Base-by-base conservation (phyloP, 139 green algal genomes). In the Chlamydomonas schloesseri region DNA sequence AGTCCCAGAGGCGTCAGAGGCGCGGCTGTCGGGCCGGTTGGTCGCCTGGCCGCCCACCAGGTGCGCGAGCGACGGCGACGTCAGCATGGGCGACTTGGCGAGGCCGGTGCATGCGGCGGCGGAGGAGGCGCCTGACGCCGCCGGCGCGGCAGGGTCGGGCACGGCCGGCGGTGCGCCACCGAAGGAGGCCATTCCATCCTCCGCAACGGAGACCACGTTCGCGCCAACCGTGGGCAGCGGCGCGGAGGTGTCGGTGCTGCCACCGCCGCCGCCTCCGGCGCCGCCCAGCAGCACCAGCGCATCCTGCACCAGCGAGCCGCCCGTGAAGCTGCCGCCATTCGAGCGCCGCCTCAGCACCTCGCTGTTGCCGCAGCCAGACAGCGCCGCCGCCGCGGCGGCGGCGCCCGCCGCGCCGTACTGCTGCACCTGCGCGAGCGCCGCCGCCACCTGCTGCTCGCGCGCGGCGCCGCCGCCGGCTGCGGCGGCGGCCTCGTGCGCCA, bases 341-440 rank as follows among this genome's bases (percentile, higher is more conserved):
- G 42, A 50, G 42, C 42, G 29, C 46, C 47, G 46, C 71, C 31
- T 28, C 71, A 9, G 69, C 69, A 18, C 20, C 15, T 34, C 18
- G 21, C 34, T 17, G n/a, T n/a, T n/a, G 1, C 58, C 58, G 24
- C 76, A 60, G 24, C 14, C 60, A 18, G 13, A 8, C 17, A 67
- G 42, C 11, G 36, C 10, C 76, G 21, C n/a, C 10, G 64, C 76
- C 36, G 58, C 37, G 20, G 76, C 76, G 9, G 42, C 76, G 11
- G 76, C 76, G 15, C 60, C 76, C 18, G 76, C 62, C 13, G 75
- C 34, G 37, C 76, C 76, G 76, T 65, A 24, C 76, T 73, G 76
- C 60, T 73, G 76, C 58, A 73, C 60, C 29, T 82, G 58, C 75
- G 24, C 36, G 34, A 82, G 75, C 60, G 75, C 75, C 36, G 58